Evolutionary conservation across 345 rosid species (phyloP).

Genomic region (Eucalyptus curtisii): DNA sequence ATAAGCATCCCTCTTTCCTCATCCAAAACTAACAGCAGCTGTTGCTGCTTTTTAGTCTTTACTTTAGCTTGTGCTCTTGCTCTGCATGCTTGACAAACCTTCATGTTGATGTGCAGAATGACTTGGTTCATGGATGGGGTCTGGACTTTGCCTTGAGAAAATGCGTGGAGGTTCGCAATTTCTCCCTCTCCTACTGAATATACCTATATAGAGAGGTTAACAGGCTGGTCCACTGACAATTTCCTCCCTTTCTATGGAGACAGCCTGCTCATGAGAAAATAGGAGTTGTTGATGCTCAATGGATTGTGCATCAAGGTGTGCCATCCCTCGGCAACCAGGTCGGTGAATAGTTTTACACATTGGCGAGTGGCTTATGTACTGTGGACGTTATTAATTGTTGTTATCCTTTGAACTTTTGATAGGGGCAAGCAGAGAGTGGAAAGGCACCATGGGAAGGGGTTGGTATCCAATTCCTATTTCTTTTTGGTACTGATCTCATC

Average conservation of each 20-base stretch:
- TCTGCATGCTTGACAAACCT: neutral
- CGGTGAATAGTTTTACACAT: neutral
- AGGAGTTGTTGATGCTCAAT: constrained; percentile 51
- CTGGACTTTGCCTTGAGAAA: constrained; percentile 45
- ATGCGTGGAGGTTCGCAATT: constrained; percentile 32
- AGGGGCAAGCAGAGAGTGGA: constrained; percentile 38
- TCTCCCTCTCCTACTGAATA: neutral
- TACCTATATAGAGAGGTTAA: neutral
- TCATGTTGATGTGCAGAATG: constrained; percentile 25
- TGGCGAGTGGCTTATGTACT: neutral
- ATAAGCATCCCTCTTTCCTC: neutral
- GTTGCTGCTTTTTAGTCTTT: neutral
- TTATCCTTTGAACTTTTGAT: neutral
- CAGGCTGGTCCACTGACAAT: neutral
- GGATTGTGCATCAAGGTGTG: constrained; percentile 47
- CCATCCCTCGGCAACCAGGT: constrained; percentile 62
- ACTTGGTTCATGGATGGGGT: constrained; percentile 67
- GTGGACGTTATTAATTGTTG: neutral
- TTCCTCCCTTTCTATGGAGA: neutral
- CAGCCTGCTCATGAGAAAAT: constrained; percentile 68
- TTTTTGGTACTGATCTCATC: neutral
- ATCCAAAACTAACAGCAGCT: neutral
- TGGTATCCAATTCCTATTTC: neutral
- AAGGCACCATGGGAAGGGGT: constrained; percentile 69
- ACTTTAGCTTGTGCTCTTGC: neutral